Evolutionary conservation across 768 basidiomycete species (phyloP), one percentile per base, ranked within the genome.

Genomic region (Cystobasidium ongulense): DNA sequence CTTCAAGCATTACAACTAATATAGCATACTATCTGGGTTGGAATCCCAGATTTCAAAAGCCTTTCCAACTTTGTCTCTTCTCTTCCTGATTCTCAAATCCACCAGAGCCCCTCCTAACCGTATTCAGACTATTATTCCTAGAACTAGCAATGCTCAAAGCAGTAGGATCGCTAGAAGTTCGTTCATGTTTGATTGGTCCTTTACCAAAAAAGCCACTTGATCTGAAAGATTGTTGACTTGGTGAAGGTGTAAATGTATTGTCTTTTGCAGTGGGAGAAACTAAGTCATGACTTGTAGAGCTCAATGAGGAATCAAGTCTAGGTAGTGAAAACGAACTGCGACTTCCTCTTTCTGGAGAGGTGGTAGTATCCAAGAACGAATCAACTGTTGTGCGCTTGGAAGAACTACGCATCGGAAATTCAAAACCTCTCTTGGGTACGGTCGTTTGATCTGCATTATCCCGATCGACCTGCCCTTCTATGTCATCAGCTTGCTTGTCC

Each of bases 111-210:
- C 63, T 35, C 38, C 63, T 38, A 27, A 23, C 31, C 36, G n/a
- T 38, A 27, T 25, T 31, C 38, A 64, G 17, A 35, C 63, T 46
- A 36, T 27, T 27, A 10, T 36, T 46, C 10, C 57, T 61, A 31
- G 31, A 31, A 61, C 23, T 61, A 38, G 31, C 36, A 31, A 31
- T 18, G 57, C 29, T 46, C 13, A 64, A 3, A 64, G 63, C 38
- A 4, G 66, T 54, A 27, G 66, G 66, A 36, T 68, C 66, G 27
- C 39, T 46, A 17, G 11, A 53, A 27, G 66, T 68, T 7, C 66
- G 39, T 27, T 68, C 66, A 25, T 54, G 66, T 41, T 46, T 68
- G 21, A n/a, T n/a, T n/a, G 66, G 66, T 50, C 66, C n/a, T 36
- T 27, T 43, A 8, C 10, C 38, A 23, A 68, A 68, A 7, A 68